Evolutionary conservation across 768 basidiomycete genomes (phyloP).

Genomic region (Rubroboletus satanas): DNA sequence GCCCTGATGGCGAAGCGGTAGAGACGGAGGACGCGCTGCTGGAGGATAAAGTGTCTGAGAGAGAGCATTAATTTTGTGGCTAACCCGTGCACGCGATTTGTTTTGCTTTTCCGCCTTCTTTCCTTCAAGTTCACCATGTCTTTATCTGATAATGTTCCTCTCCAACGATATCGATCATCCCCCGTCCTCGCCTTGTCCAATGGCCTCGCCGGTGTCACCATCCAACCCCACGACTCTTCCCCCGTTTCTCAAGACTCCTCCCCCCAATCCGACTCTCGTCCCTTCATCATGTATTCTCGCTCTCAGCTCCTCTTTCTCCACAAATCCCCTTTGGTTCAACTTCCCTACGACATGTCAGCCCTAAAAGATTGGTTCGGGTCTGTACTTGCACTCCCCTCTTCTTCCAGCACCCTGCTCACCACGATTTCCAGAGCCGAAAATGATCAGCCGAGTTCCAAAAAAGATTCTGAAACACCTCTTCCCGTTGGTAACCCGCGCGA

Average conservation of each 20-base stretch:
- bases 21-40: conserved; percentile 53
- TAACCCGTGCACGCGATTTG: not conserved
- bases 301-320: conserved; percentile 62
- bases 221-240: conserved; percentile 18
- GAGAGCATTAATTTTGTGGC: conserved; percentile 33
- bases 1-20: conserved; percentile 70
- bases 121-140: conserved; percentile 33
- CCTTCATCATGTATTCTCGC: conserved; percentile 66
- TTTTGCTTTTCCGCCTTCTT: conserved; percentile 16
- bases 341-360: conserved; percentile 73
- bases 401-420: conserved; percentile 18
- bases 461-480: conserved; percentile 58
- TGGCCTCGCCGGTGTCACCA: conserved; percentile 32
- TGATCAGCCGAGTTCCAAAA: conserved; percentile 40
- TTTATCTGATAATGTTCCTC: conserved; percentile 21
- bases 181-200: conserved; percentile 30
- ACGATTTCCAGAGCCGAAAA: conserved; percentile 44
- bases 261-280: conserved; percentile 26
- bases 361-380: conserved; percentile 90
- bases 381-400: conserved; percentile 26
- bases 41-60: conserved; percentile 72
- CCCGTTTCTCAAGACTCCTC: conserved; percentile 9
- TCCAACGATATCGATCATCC: conserved; percentile 3
- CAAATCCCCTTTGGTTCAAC: conserved; percentile 70
- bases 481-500: conserved; percentile 55